A percentile compares a stretch with the other conserved stretches of the same genome.
phyloP scores from a whole-genome alignment of 1,284 basidiomycete species.

The Papiliotrema laurentii region DNA sequence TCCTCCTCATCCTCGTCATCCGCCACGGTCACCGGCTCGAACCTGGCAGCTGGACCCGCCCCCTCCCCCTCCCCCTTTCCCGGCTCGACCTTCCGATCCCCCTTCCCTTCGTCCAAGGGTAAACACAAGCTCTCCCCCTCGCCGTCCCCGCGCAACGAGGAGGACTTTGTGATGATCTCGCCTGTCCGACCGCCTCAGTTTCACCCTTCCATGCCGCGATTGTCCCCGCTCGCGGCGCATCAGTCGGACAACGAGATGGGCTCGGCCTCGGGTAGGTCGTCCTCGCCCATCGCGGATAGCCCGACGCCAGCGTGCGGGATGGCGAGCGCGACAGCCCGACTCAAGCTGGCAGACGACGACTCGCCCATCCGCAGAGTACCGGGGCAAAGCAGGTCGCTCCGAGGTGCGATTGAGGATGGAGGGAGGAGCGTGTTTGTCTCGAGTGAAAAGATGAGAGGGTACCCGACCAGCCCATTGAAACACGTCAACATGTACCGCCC shows the following conservation, averaged over 20 bases:
- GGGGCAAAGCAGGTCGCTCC: conserved; percentile 38
- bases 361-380: conserved; percentile 38
- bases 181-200: conserved; percentile 20
- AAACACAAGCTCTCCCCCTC: conserved; percentile 45
- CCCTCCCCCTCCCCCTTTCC: conserved; percentile 9
- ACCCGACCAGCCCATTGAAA: conserved; percentile 27
- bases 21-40: not conserved
- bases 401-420: conserved; percentile 8
- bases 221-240: not conserved
- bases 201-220: not conserved
- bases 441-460: conserved; percentile 8
- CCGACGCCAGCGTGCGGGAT: conserved; percentile 41
- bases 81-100: conserved; percentile 16
- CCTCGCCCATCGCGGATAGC: conserved; percentile 33
- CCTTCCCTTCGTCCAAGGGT: conserved; percentile 29
- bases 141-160: conserved; percentile 38
- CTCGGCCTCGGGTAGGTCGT: conserved; percentile 12
- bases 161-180: conserved; percentile 46
- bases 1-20: not conserved
- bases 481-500: conserved; percentile 14
- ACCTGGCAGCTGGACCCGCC: not conserved
- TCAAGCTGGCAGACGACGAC: conserved; percentile 38
- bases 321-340: conserved; percentile 35
- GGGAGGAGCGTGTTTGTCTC: conserved; percentile 12
- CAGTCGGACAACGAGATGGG: no score